Evolutionary conservation across 306 rosid genomes (phyloP), one percentile per base, ranked within the genome.

Genomic region (barrel medic (Medicago truncatula)): DNA sequence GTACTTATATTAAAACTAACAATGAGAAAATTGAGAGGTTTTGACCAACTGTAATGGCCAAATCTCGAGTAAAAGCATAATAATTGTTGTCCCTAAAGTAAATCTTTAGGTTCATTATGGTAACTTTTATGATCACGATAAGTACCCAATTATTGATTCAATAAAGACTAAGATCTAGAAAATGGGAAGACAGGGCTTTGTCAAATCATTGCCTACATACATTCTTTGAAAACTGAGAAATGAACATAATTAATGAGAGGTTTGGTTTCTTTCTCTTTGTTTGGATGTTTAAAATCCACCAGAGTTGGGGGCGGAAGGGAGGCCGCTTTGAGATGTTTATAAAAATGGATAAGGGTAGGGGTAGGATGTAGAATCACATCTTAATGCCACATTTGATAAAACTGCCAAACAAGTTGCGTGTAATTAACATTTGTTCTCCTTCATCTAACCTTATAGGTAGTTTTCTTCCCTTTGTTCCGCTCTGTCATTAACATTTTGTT

Each of bases 141-240:
- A 34, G 28, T 7, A 41, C 54, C 71, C 71, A 17, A 20, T 66
- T 66, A 66, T 66, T 66, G 36, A 6, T 66, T 1, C 52, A 66
- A 66, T 20, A 6, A 41, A 40, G 53, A 18, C 71, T 20, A 21
- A 57, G 31, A 21, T 20, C 1, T 57, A 5, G 31, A 3, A 21
- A 57, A 21, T 10, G 36, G 36, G 15, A 57, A 62, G 11, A 40
- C 6, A 5, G 49, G 39, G 8, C 34, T 64, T 39, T 65, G 70
- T 40, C 70, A 17, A 40, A 40, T 65, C 44, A 65, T 65, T 40
- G 52, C 70, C 70, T 17, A 65, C 23, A 34, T 62, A 15, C 21
- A 38, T 14, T 62, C 43, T 62, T 62, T 58, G 64, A 5, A 58
- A 25, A 9, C 3, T 9, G 31, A 56, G 61, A 56, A 18, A 56